Evolutionary conservation across 2,329 filamentous ascomycete species (phyloP), one percentile per base, ranked within the genome.

Genomic region (Xylaria sp.): DNA sequence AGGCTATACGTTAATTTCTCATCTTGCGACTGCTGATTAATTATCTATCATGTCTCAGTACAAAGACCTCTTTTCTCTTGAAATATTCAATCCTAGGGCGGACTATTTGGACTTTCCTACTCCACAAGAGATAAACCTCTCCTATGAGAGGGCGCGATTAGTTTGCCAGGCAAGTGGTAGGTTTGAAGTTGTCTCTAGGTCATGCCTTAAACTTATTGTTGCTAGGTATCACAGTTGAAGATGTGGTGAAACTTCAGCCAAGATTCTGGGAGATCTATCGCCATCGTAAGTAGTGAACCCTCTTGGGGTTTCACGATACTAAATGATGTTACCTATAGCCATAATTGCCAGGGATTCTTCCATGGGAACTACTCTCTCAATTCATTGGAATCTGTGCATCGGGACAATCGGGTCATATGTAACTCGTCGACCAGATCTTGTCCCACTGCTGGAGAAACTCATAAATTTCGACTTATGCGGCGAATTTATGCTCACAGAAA

Each of bases 401-500:
- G 77, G 78, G 4, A 79, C 71, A 13, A 73, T 73, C 12, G 70
- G 66, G 6, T 46, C 53, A 48, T 69, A 68, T 48, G 64, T 45
- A 6, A n/a, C 32, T 20, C 28, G 41, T 4, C 74, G 30, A 68
- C 73, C 70, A 1, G 71, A 74, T 58, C 69, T 77, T 15, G 25
- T 3, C 2, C 48, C 60, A 1, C 23, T 73, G 20, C 60, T 73
- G 0, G 45, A 62, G 3, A 60, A 74, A 6, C 64, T 76, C 13
- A 23, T 71, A 9, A 69, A 43, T 1, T 78, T 78, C 61, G 69
- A 75, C 1, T 18, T 70, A 32, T 74, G 70, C 43, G 76, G 77
- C 28, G 73, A 80, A 55, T 83, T 80, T 60, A 74, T 82, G 73
- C 73, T 82, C 2, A 82, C 80, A 0, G 80, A 83, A 62, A 63